A percentile compares a stretch with the other conserved stretches of the same genome.
These are phyloP conservation scores for Thielaviopsis ethacetica DNA, from an alignment of 2,329 filamentous ascomycete genomes.

Conservation along the genomic window DNA sequence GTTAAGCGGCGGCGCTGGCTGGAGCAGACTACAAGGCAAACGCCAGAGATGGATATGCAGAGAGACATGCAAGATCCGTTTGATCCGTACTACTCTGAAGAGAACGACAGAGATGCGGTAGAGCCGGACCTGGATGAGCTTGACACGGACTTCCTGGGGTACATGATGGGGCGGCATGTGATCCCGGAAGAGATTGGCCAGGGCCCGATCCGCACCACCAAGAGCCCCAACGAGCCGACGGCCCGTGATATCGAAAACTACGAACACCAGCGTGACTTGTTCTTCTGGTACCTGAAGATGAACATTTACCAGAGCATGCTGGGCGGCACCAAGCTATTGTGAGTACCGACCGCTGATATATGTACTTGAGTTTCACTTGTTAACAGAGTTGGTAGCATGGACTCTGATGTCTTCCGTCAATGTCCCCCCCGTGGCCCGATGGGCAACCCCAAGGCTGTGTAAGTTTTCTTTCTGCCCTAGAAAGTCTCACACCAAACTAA, in stretches of 20 bases:
- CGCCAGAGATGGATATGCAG: neutral
- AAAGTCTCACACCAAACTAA: neutral
- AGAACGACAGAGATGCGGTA: conserved; percentile 13
- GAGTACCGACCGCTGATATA: conserved; percentile 24
- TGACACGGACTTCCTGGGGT: conserved; percentile 25
- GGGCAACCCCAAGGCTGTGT: conserved; percentile 58
- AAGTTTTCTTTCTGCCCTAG: conserved; percentile 18
- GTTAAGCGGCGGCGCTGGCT: conserved; percentile 33
- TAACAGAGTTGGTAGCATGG: conserved; percentile 39
- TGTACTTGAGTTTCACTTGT: conserved; percentile 9
- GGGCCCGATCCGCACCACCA: conserved; percentile 20
- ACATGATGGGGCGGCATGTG: conserved; percentile 25
- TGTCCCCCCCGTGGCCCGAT: conserved; percentile 73
- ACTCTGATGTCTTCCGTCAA: conserved; percentile 67
- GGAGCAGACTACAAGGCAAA: conserved; percentile 21
- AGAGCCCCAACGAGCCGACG: conserved; percentile 25
- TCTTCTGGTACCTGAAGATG: conserved; percentile 94
- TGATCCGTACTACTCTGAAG: conserved; percentile 16
- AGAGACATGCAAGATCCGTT: conserved; percentile 16
- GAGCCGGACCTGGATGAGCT: conserved; percentile 22
- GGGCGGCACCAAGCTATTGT: conserved; percentile 75
- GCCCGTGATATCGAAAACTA: conserved; percentile 60
- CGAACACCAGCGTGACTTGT: conserved; percentile 69
- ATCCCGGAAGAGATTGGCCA: conserved; percentile 23
- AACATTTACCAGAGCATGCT: conserved; percentile 83